Percentiles rank a stretch among this genome's conserved stretches.
phyloP scores from a whole-genome alignment of 371 early-diverging fungal genomes.

The Capillidium heterosporum region DNA sequence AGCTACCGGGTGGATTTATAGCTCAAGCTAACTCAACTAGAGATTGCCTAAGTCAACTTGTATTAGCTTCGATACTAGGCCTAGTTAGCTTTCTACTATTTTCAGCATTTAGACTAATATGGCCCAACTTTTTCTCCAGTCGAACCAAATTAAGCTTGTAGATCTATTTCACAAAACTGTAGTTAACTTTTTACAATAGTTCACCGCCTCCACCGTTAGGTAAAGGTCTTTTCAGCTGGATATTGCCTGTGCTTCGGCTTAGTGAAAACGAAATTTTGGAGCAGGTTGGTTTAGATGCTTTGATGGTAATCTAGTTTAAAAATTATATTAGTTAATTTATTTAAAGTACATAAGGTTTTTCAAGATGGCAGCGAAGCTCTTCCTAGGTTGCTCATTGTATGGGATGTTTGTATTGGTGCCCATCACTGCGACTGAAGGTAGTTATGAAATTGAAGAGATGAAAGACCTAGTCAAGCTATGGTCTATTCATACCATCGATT shows the following conservation, averaged over 20 bases:
- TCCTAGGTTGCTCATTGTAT: background rate
- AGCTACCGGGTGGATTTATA: background rate
- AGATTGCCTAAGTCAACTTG: background rate
- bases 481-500: background rate
- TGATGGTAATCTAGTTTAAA: conserved; percentile 16
- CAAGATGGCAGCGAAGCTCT: background rate
- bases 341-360: conserved; percentile 31
- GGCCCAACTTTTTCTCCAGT: background rate
- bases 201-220: conserved; percentile 1
- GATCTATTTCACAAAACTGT: background rate
- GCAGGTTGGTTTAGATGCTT: conserved; percentile 36
- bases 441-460: background rate
- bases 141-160: background rate
- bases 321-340: background rate
- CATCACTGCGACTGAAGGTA: background rate
- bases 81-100: background rate
- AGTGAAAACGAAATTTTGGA: background rate
- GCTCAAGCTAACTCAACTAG: background rate
- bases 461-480: background rate
- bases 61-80: background rate
- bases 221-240: conserved; percentile 1
- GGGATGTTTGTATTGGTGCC: background rate
- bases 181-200: background rate
- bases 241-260: background rate
- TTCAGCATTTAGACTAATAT: background rate